Conservation (phyloP, 2,329 filamentous ascomycete genomes). For the Trichophyton mentagrophytes region DNA sequence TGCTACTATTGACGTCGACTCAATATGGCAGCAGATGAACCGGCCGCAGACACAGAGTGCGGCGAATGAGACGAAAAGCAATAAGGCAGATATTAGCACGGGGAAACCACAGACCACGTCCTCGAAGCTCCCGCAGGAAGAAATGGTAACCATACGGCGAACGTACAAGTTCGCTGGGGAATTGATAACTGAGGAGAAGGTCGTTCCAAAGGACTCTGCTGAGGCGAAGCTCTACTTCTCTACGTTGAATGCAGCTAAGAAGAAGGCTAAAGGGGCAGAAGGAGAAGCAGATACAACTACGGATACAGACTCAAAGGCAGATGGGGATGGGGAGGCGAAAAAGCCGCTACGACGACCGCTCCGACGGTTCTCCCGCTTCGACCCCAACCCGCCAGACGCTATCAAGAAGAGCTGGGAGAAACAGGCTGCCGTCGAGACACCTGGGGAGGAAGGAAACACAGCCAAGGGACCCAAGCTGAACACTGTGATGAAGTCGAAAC, state of each 20-base stretch:
- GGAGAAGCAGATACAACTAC: slow-evolving; percentile 14
- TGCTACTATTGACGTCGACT: slow-evolving; percentile 44
- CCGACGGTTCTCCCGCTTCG: slow-evolving; percentile 34
- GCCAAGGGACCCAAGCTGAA: slow-evolving; percentile 46
- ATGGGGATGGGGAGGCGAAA: slow-evolving; percentile 11
- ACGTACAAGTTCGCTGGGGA: slow-evolving; percentile 48
- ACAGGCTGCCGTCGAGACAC: slow-evolving; percentile 11
- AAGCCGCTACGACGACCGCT: slow-evolving; percentile 26
- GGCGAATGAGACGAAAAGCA: slow-evolving; percentile 11
- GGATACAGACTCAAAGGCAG: not conserved
- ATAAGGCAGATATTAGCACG: not conserved
- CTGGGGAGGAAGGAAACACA: slow-evolving; percentile 10
- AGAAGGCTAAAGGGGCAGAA: slow-evolving; percentile 19
- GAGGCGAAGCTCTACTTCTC: slow-evolving; percentile 44
- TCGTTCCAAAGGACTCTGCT: slow-evolving; percentile 40
- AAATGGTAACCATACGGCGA: slow-evolving; percentile 43
- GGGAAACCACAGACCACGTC: not conserved
- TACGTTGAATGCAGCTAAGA: slow-evolving; percentile 21
- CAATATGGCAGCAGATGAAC: slow-evolving; percentile 43
- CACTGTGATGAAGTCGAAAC: slow-evolving; percentile 52
- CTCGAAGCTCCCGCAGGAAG: slow-evolving; percentile 20
- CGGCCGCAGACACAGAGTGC: slow-evolving; percentile 18
- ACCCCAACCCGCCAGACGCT: slow-evolving; percentile 32
- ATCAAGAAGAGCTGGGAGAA: slow-evolving; percentile 36
- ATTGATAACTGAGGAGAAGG: slow-evolving; percentile 41